A percentile compares a stretch with the other conserved stretches of the same genome.
These are phyloP conservation scores for Coffea humblotiana DNA, from an alignment of 305 asterid species.

Conservation along the genomic window DNA sequence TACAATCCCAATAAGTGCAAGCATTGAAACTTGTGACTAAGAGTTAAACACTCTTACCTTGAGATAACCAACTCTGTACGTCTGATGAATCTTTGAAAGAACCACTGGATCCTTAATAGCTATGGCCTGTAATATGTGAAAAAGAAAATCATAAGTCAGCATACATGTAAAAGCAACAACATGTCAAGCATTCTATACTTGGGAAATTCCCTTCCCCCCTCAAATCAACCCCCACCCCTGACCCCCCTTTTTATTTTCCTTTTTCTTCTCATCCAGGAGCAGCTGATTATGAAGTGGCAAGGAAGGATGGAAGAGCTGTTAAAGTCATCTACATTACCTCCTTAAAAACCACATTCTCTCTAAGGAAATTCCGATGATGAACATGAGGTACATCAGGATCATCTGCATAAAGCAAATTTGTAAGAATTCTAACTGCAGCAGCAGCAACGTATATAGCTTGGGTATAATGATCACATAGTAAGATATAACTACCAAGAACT, in stretches of 20 bases:
- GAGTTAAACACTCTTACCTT: conserved; percentile 51
- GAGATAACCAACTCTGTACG: conserved; percentile 85
- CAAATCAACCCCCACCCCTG: too few species aligned
- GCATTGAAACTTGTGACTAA: conserved; percentile 14
- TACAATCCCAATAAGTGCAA: conserved; percentile 15
- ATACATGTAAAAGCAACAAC: background rate
- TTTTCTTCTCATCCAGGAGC: background rate
- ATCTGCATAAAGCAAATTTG: conserved; percentile 51
- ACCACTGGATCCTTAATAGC: conserved; percentile 80
- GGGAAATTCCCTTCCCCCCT: background rate
- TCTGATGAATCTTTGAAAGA: conserved; percentile 92
- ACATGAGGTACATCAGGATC: conserved; percentile 77
- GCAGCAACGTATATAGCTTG: background rate
- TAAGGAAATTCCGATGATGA: conserved; percentile 82
- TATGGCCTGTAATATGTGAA: conserved; percentile 61
- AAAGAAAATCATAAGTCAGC: background rate
- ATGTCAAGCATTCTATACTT: background rate
- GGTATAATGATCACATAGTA: background rate
- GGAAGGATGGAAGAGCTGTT: background rate
- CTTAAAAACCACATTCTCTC: conserved; percentile 85
- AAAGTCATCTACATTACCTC: conserved; percentile 51
- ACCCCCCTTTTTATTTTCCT: background rate
- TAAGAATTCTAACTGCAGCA: conserved; percentile 16
- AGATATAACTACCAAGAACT: background rate
- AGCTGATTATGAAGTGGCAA: conserved; percentile 1